phyloP scores from a whole-genome alignment of 768 basidiomycete species.

The Pleurotus giganteus region DNA sequence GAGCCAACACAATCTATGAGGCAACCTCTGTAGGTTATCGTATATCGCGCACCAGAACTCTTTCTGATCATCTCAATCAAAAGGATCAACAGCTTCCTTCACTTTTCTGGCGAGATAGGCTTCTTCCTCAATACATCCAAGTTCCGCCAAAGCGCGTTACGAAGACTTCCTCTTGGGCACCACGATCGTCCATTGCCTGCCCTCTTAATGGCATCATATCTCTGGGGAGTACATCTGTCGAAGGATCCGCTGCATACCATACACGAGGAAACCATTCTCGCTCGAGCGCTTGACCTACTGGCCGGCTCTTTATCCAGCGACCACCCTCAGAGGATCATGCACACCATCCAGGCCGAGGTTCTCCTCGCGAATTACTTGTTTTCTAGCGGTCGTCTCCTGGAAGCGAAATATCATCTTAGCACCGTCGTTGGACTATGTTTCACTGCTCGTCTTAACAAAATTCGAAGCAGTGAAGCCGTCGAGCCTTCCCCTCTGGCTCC shows the following conservation, averaged over 20 bases:
- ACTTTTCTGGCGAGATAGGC: slow-evolving; percentile 48
- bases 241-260: slow-evolving; percentile 22
- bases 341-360: slow-evolving; percentile 52
- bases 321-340: slow-evolving; percentile 42
- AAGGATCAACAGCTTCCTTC: slow-evolving; percentile 40
- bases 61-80: slow-evolving; percentile 8
- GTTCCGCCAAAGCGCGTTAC: slow-evolving; percentile 37
- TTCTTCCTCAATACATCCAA: slow-evolving; percentile 55
- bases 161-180: slow-evolving; percentile 30
- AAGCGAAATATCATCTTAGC: slow-evolving; percentile 40
- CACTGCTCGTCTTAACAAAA: slow-evolving; percentile 36
- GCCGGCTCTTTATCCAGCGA: slow-evolving; percentile 33
- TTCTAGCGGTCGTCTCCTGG: slow-evolving; percentile 44
- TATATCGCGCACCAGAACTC: not conserved
- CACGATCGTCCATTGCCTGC: slow-evolving; percentile 34
- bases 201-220: slow-evolving; percentile 34
- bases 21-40: slow-evolving; percentile 28
- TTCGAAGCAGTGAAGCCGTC: slow-evolving; percentile 28
- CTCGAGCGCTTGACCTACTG: slow-evolving; percentile 38
- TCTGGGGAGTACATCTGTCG: slow-evolving; percentile 36
- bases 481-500: not conserved
- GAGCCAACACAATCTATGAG: slow-evolving; percentile 31
- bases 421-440: slow-evolving; percentile 32
- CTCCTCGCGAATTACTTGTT: slow-evolving; percentile 58
- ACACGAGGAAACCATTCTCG: slow-evolving; percentile 36